Conservation (phyloP, 169 alveolate species). For the Eimeria necatrix region DNA sequence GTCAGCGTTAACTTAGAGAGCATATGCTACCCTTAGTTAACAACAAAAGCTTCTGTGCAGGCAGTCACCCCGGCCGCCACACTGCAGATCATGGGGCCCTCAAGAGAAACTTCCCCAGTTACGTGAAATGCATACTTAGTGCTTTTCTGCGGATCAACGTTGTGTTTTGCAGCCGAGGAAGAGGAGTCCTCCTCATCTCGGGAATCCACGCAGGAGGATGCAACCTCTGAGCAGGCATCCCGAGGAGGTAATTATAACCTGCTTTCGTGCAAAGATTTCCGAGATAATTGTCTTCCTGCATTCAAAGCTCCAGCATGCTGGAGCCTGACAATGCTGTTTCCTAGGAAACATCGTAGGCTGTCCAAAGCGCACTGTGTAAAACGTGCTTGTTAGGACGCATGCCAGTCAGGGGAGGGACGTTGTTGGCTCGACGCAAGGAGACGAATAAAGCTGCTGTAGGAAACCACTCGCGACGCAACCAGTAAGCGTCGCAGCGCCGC, state of each 20-base stretch:
- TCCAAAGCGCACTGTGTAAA: background rate
- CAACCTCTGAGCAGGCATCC: background rate
- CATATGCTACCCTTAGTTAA: background rate
- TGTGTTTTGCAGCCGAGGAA: constrained; percentile 49
- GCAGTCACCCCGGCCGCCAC: background rate
- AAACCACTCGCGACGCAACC: constrained; percentile 73
- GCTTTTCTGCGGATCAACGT: background rate
- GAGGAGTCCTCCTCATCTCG: constrained; percentile 45
- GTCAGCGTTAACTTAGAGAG: constrained; percentile 34
- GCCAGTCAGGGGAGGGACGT: constrained; percentile 70
- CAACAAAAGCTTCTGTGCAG: background rate
- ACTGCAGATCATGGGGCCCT: background rate
- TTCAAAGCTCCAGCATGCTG: background rate
- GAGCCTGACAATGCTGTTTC: background rate
- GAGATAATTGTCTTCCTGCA: too few species aligned
- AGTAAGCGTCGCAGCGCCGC: constrained; percentile 1
- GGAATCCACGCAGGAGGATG: constrained; percentile 32
- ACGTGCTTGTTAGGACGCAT: constrained; percentile 24
- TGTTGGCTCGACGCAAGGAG: constrained; percentile 75
- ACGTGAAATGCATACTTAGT: background rate
- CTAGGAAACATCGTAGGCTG: background rate
- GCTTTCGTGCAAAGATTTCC: background rate
- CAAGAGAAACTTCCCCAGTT: background rate
- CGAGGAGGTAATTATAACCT: constrained; percentile 18
- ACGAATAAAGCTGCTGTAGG: constrained; percentile 63